Evolutionary conservation across 2,329 filamentous ascomycete species (phyloP).

Genomic region (Fusarium sp.): DNA sequence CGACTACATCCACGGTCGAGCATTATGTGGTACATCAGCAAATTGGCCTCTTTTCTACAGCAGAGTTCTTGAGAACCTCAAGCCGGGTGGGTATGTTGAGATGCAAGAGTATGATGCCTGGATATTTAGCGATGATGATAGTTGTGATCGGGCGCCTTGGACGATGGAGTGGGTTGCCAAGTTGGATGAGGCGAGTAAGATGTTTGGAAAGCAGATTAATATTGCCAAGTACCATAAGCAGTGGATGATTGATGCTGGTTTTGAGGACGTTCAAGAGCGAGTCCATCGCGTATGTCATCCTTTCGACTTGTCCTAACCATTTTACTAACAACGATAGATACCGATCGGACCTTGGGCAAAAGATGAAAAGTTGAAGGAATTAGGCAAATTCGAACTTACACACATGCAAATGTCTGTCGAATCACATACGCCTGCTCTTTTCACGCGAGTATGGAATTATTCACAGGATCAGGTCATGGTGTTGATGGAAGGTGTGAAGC

Average conservation of each 20-base stretch:
- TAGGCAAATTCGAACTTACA: slow-evolving; percentile 50
- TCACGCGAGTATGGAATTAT: slow-evolving; percentile 53
- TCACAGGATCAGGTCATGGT: slow-evolving; percentile 54
- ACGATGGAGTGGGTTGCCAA: slow-evolving; percentile 54
- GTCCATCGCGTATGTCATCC: slow-evolving; percentile 22
- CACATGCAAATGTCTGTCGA: slow-evolving; percentile 58
- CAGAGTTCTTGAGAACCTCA: slow-evolving; percentile 46
- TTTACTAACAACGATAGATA: slow-evolving; percentile 40
- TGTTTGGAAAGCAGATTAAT: slow-evolving; percentile 54
- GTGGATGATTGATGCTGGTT: slow-evolving; percentile 54
- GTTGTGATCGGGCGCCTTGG: slow-evolving; percentile 51
- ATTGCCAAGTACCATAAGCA: slow-evolving; percentile 51
- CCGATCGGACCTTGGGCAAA: slow-evolving; percentile 55
- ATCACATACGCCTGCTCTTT: slow-evolving; percentile 55
- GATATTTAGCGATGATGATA: slow-evolving; percentile 54
- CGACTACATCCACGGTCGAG: slow-evolving; percentile 53
- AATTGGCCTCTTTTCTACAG: slow-evolving; percentile 49
- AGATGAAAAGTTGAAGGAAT: slow-evolving; percentile 51
- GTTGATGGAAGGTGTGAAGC: slow-evolving; percentile 61
- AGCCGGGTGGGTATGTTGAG: slow-evolving; percentile 53
- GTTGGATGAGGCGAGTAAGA: slow-evolving; percentile 50
- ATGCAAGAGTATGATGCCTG: slow-evolving; percentile 55
- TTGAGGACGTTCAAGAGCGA: slow-evolving; percentile 49
- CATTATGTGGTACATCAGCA: slow-evolving; percentile 49
- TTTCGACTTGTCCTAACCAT: rapidly evolving